phyloP scores from a whole-genome alignment of 768 basidiomycete genomes.

The Fibroporia radiculosa region DNA sequence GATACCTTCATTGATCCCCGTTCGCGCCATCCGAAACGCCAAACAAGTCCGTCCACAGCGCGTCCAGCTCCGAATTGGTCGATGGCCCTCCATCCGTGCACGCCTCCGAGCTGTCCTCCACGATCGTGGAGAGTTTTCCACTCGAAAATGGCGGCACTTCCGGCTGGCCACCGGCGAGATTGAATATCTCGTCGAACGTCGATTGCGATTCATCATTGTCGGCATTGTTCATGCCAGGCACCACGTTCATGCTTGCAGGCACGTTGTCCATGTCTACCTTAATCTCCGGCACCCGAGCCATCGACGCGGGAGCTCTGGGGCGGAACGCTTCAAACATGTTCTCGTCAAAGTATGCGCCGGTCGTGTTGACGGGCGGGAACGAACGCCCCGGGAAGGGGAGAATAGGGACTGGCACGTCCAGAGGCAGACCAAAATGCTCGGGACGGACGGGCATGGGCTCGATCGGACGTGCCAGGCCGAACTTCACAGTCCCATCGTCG shows the following conservation, averaged over 20 bases:
- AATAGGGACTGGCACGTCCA: background rate
- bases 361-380: background rate
- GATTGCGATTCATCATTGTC: too few relatives aligned
- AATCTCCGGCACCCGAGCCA: background rate
- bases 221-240: background rate
- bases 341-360: constrained; percentile 1
- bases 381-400: background rate
- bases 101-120: background rate
- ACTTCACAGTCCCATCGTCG: background rate
- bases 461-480: background rate
- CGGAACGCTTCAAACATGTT: background rate
- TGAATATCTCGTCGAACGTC: background rate
- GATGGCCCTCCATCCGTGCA: background rate
- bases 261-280: background rate
- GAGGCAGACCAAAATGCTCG: background rate
- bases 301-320: too few relatives aligned
- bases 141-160: background rate
- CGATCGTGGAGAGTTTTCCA: background rate
- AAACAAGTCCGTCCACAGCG: background rate
- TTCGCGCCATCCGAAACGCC: too few relatives aligned
- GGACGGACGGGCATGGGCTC: constrained; percentile 1
- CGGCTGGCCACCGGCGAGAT: background rate
- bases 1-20: too few relatives aligned
- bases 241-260: background rate
- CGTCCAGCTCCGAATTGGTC: background rate